Base-by-base conservation (phyloP, 768 basidiomycete species). In the Boletus tylopilopsis region DNA sequence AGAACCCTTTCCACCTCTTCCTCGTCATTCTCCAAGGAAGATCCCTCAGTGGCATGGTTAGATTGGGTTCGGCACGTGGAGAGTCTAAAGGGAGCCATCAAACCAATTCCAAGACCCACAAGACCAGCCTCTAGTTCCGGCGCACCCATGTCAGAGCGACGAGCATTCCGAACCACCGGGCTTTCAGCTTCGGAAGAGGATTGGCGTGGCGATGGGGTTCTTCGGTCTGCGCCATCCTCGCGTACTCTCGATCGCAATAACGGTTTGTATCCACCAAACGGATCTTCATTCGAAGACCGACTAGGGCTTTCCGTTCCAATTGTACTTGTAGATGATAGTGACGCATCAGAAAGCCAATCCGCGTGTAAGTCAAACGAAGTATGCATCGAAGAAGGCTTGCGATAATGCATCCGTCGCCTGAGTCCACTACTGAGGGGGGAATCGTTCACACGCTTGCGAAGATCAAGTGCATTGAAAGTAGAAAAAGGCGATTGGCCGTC, bases 11-110 rank as follows among this genome's bases (percentile, higher is more conserved):
- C 64, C 33, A 71, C 69, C 54, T 72, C 64, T 22, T 66, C 63
- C 47, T 71, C 68, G 51, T 71, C 68, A 35, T 58, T 50, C 27
- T 61, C 67, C 40, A 59, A 37, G 15, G 51, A 42, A 32, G 54
- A 53, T 30, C 37, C 43, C 23, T 57, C 54, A 2, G 27, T 38
- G 10, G 33, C 42, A 15, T 55, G 49, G 21, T 43, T 49, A 25
- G 61, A 40, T 41, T 62, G 65, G 25, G 55, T 65, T 36, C 72
- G 66, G 39, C 69, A 72, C 25, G 71, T 69, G 30, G 76, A 71
- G 41, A 79, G 67, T 25, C 68, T 68, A 55, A 84, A 83, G 12
- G 82, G 77, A 45, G 76, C 80, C 57, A 84, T 69, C 34, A 84
- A 68, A 8, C 69, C 68, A 53, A 69, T 68, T 33, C 68, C 68